A percentile compares a stretch with the other conserved stretches of the same genome.
phyloP scores from a whole-genome alignment of 768 basidiomycete species.

The Favolaschia claudopus region DNA sequence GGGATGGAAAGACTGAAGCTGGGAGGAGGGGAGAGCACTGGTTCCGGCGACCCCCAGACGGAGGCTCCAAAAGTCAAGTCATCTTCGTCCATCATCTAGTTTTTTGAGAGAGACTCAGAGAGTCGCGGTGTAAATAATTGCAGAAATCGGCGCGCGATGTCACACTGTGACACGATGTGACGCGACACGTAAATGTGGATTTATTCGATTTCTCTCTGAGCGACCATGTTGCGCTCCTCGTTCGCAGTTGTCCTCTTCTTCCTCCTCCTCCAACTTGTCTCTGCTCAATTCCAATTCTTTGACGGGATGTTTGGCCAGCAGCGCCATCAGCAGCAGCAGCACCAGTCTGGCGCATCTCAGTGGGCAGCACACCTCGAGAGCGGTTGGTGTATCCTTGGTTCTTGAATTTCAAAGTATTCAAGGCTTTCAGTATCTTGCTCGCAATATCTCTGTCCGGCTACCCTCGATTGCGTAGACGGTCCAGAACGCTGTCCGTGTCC shows the following conservation, averaged over 20 bases:
- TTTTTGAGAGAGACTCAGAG: too few species aligned
- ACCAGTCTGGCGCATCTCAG: constrained; percentile 61
- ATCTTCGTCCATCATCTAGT: constrained; percentile 65
- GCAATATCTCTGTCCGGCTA: constrained; percentile 77
- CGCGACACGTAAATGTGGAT: neutral
- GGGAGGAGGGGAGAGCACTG: constrained; percentile 39
- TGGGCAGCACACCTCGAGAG: constrained; percentile 72
- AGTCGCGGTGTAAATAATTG: too few species aligned
- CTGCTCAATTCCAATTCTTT: constrained; percentile 83
- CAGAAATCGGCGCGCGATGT: too few species aligned
- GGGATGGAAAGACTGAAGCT: constrained; percentile 29
- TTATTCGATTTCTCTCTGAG: neutral
- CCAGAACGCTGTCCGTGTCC: constrained; percentile 84
- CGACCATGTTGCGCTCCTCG: constrained; percentile 9
- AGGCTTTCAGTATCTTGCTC: constrained; percentile 70
- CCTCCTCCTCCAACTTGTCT: constrained; percentile 45
- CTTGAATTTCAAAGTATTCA: neutral
- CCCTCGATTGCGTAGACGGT: constrained; percentile 69
- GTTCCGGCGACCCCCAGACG: constrained; percentile 69
- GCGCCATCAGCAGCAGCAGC: constrained; percentile 64
- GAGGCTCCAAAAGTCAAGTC: constrained; percentile 73
- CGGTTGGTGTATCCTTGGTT: constrained; percentile 48
- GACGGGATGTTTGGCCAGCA: constrained; percentile 77
- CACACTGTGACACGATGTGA: too few species aligned
- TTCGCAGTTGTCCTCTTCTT: constrained; percentile 39